Base-by-base conservation (phyloP, 179 eudicot species). In the Sideroxylon spinosum region DNA sequence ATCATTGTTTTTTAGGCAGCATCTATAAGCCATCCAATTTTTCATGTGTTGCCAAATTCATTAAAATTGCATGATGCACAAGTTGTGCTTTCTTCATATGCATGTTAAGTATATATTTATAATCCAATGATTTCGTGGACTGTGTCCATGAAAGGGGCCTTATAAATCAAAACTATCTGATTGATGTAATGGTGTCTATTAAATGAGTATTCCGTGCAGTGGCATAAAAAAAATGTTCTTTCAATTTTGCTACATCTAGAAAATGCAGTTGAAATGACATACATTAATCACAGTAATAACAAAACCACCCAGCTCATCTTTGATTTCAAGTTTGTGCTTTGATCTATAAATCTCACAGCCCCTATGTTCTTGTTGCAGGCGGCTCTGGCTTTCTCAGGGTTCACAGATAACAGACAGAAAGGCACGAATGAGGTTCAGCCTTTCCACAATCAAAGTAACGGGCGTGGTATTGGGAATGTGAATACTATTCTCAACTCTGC, bases 361-460 rank as follows among this genome's bases (percentile, higher is more conserved):
- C 44, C 44, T 26, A 11, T 79, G 11, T n/a, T 53, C 20, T 25
- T 55, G 25, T 48, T 77, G 74, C 85, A 83, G 85, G 25, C 49
- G 28, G 63, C 74, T 76, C 52, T 74, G 28, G 63, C 74, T 76
- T 67, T 74, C 44, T 68, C 80, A 48, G 85, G 62, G 53, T 60
- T 73, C 66, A 16, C 82, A 52, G 37, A 68, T 37, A 50, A 59
- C 52, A 17, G 48, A 28, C 68, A 74, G 63, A 85, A 84, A 60
- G 82, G 75, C 48, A 48, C 28, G 46, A 73, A 77, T 65, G 71
- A 79, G 37, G 59, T 80, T 68, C 63, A 64, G 85, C 50, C 87
- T 48, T 26, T 46, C 70, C 80, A 74, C 10, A 78, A 69, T 68
- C 82, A 79, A 63, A 83, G 23, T 32, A 86, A 82, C 28, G 86